Conservation (phyloP, 2,329 filamentous ascomycete genomes). For the Trichoderma sp. region DNA sequence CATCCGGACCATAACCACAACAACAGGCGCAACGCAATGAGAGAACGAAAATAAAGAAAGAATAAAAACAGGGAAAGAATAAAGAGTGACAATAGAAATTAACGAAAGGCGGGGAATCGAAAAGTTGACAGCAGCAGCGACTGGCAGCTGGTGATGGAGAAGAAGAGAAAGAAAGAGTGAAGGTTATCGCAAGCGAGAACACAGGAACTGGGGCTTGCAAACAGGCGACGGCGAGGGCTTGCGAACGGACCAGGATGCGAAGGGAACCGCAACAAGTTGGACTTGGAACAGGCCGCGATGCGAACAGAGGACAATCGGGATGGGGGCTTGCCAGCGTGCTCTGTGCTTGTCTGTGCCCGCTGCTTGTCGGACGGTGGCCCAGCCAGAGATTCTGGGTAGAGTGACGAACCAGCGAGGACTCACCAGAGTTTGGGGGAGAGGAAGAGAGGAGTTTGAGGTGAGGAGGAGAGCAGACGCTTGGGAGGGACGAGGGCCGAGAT, state of each 20-base stretch:
- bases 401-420: slow-evolving; percentile 16
- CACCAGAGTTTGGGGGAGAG: not conserved
- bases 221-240: slow-evolving; percentile 3
- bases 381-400: slow-evolving; percentile 19
- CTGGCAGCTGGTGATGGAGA: slow-evolving; percentile 17
- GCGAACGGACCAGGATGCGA: slow-evolving; percentile 8
- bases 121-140: slow-evolving; percentile 11
- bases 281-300: not conserved
- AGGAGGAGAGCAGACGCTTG: not conserved
- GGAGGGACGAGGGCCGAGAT: slow-evolving; percentile 1
- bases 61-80: not conserved
- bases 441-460: slow-evolving; percentile 7
- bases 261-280: not conserved
- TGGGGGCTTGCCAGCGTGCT: not conserved
- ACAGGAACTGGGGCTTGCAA: slow-evolving; percentile 3
- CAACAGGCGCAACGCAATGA: slow-evolving; percentile 11
- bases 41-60: slow-evolving; percentile 3
- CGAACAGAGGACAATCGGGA: not conserved
- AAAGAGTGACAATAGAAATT: not conserved
- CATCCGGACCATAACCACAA: slow-evolving; percentile 12
- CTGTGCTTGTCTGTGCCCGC: not conserved
- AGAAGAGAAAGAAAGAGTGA: slow-evolving; percentile 16
- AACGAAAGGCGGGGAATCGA: slow-evolving; percentile 24
- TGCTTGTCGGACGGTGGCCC: slow-evolving; percentile 16
- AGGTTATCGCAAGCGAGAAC: slow-evolving; percentile 26